Percentiles rank a stretch among this genome's conserved stretches.
These are phyloP conservation scores for Psilocybe cyanescens DNA, from an alignment of 768 basidiomycete genomes.

Conservation along the genomic window DNA sequence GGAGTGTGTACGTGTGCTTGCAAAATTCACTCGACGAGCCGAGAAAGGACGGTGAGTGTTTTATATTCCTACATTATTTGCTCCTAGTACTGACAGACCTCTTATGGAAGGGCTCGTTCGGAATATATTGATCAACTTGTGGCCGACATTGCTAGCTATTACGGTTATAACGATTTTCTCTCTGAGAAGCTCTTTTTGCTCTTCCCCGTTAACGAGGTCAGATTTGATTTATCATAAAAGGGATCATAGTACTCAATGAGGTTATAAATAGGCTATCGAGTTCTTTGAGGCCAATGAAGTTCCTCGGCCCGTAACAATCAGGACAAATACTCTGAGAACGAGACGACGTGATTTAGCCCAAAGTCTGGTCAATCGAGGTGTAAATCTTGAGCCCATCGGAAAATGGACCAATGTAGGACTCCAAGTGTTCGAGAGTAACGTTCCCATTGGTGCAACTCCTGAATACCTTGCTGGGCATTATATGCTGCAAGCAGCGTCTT, in stretches of 20 bases:
- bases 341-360: constrained; percentile 94
- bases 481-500: constrained; percentile 99
- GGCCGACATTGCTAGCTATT: constrained; percentile 91
- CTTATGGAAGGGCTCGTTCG: constrained; percentile 67
- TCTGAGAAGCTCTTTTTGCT: constrained; percentile 93
- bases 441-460: constrained; percentile 97
- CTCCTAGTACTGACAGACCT: constrained; percentile 3
- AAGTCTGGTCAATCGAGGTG: constrained; percentile 91
- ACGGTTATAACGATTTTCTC: constrained; percentile 96
- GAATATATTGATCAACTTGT: constrained; percentile 91
- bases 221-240: constrained; percentile 18
- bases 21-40: constrained; percentile 71
- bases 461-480: constrained; percentile 99
- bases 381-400: constrained; percentile 96
- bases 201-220: constrained; percentile 90
- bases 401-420: constrained; percentile 99
- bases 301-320: constrained; percentile 94
- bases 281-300: constrained; percentile 99
- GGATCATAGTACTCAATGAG: constrained; percentile 5
- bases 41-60: constrained; percentile 65
- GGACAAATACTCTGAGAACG: constrained; percentile 94
- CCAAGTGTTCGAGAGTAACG: constrained; percentile 96
- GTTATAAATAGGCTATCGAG: constrained; percentile 76
- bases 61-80: constrained; percentile 3
- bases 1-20: constrained; percentile 71